Evolutionary conservation across 768 basidiomycete species (phyloP).

Genomic region (Termitomyces sp.): DNA sequence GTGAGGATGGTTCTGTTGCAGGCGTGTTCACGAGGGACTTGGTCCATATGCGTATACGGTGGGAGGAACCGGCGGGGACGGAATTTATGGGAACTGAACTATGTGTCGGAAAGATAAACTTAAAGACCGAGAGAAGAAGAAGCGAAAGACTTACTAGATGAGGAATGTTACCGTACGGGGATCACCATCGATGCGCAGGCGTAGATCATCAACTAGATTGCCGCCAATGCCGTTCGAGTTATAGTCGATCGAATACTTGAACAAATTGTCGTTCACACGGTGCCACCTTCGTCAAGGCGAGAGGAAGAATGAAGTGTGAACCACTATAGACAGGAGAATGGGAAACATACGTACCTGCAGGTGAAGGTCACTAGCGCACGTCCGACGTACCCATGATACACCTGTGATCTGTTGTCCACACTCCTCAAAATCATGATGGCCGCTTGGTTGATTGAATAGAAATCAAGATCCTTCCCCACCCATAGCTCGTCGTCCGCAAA

Average conservation of each 20-base stretch:
- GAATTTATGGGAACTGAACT: slow-evolving; percentile 55
- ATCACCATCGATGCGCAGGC: slow-evolving; percentile 49
- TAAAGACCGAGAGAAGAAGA: background rate
- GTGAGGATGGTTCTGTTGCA: slow-evolving; percentile 22
- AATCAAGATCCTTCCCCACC: slow-evolving; percentile 65
- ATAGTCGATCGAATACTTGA: slow-evolving; percentile 58
- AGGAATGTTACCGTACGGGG: slow-evolving; percentile 50
- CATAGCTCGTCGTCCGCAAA: slow-evolving; percentile 63
- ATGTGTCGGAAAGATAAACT: background rate
- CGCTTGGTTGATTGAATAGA: slow-evolving; percentile 49
- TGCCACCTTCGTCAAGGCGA: slow-evolving; percentile 40
- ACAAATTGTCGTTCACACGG: slow-evolving; percentile 35
- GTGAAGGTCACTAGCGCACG: slow-evolving; percentile 52
- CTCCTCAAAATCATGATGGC: slow-evolving; percentile 47
- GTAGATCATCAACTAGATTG: slow-evolving; percentile 46
- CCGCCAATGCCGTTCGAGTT: slow-evolving; percentile 59
- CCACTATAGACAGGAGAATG: background rate
- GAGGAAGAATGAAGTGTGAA: background rate
- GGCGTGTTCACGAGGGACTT: slow-evolving; percentile 37
- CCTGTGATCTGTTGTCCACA: slow-evolving; percentile 36
- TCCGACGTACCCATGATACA: slow-evolving; percentile 55
- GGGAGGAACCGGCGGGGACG: slow-evolving; percentile 50
- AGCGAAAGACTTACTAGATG: slow-evolving; percentile 45
- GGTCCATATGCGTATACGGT: slow-evolving; percentile 62
- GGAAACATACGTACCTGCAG: slow-evolving; percentile 33